Evolutionary conservation across 306 rosid genomes (phyloP).

Genomic region (Rosa lucieae): DNA sequence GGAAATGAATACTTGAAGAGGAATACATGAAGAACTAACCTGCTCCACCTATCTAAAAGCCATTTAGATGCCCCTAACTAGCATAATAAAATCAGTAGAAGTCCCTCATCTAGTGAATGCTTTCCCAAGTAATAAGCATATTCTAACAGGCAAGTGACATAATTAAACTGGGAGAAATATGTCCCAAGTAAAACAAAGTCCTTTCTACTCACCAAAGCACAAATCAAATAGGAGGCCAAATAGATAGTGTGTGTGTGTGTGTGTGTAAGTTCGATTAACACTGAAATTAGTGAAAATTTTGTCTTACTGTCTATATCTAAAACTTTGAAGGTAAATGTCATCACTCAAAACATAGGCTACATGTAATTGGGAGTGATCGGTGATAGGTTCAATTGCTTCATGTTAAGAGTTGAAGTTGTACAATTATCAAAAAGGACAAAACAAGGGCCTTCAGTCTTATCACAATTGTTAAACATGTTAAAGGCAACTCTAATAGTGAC

Average conservation of each 20-base stretch:
- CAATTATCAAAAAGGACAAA: too few relatives aligned
- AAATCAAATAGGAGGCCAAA: not conserved
- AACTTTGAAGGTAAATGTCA: not conserved
- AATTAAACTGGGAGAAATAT: not conserved
- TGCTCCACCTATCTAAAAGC: not conserved
- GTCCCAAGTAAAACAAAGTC: not conserved
- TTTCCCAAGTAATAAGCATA: not conserved
- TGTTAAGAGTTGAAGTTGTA: not conserved
- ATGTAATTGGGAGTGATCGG: too few relatives aligned
- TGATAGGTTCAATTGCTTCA: not conserved
- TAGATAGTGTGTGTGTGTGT: too few relatives aligned
- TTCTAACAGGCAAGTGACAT: not conserved
- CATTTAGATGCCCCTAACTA: not conserved
- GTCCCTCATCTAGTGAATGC: not conserved
- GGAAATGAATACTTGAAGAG: not conserved
- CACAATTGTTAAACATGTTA: not conserved
- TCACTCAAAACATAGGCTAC: not conserved
- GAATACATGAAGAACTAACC: not conserved
- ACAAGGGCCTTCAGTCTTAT: not conserved
- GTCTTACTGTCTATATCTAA: not conserved
- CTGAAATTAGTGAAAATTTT: not conserved
- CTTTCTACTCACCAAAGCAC: not conserved
- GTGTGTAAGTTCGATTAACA: not conserved
- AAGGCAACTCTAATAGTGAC: not conserved
- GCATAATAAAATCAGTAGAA: not conserved